Evolutionary conservation across 495 filamentous ascomycete species (phyloP).

Genomic region (Terfezia claveryi): DNA sequence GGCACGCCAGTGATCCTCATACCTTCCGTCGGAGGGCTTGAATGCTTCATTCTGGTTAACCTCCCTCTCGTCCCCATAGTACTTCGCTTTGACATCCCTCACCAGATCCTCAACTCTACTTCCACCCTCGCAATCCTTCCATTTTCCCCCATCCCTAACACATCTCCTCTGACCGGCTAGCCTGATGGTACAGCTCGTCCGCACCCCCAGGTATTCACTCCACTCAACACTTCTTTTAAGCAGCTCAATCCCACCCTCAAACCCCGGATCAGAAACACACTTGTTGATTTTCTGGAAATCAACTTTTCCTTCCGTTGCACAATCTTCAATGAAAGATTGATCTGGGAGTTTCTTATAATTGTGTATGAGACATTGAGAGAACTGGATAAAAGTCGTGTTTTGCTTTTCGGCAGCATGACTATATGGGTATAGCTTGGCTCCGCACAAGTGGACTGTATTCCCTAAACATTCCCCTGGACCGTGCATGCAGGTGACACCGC

Average conservation of each 20-base stretch:
- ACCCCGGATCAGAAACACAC: constrained; percentile 39
- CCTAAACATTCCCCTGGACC: constrained; percentile 81
- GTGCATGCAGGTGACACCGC: constrained; percentile 63
- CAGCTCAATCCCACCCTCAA: constrained; percentile 45
- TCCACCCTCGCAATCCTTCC: constrained; percentile 2
- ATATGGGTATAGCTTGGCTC: constrained; percentile 40
- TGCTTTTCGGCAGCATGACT: constrained; percentile 41
- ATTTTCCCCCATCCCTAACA: constrained; percentile 1
- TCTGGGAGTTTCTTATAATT: constrained; percentile 56
- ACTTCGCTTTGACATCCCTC: background rate
- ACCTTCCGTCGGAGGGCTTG: too few species aligned
- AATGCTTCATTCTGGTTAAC: too few species aligned
- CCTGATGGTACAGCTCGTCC: background rate
- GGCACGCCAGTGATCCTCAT: too few species aligned
- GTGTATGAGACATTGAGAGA: constrained; percentile 63
- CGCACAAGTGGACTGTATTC: constrained; percentile 85
- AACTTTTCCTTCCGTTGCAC: constrained; percentile 71
- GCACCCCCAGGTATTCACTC: constrained; percentile 28
- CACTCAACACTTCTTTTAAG: constrained; percentile 55
- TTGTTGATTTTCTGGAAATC: constrained; percentile 64
- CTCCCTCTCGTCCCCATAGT: constrained; percentile 32
- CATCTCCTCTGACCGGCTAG: constrained; percentile 6
- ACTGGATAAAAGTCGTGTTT: constrained; percentile 47
- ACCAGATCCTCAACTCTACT: background rate
- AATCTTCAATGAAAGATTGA: constrained; percentile 50